These are phyloP conservation scores for Alternaria sp. DNA, from an alignment of 2,329 filamentous ascomycete genomes.

Conservation along the genomic window DNA sequence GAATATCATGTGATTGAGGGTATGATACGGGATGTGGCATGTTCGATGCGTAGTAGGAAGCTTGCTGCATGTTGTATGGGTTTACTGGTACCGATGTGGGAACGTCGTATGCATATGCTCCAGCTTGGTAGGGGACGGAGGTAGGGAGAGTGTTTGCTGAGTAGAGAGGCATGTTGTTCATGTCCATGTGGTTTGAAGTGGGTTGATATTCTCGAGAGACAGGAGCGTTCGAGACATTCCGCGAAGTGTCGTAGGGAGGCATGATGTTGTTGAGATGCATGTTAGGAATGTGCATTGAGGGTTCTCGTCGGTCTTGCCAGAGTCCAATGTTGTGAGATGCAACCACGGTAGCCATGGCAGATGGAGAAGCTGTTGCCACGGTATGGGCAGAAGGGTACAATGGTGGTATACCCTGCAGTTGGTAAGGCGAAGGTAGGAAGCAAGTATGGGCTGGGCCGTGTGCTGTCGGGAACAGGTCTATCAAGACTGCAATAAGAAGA, in stretches of 20 bases:
- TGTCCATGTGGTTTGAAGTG: slow-evolving; percentile 45
- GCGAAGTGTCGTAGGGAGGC: slow-evolving; percentile 42
- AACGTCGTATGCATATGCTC: slow-evolving; percentile 46
- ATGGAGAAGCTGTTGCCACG: slow-evolving; percentile 31
- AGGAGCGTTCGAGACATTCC: slow-evolving; percentile 34
- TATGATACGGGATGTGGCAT: slow-evolving; percentile 42
- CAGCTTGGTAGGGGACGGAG: slow-evolving; percentile 49
- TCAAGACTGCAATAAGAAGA: slow-evolving; percentile 29
- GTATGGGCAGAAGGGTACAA: slow-evolving; percentile 30
- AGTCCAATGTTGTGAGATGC: slow-evolving; percentile 46
- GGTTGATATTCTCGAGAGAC: slow-evolving; percentile 43
- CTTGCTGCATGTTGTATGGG: slow-evolving; percentile 49
- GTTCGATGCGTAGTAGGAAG: slow-evolving; percentile 39
- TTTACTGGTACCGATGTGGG: slow-evolving; percentile 41
- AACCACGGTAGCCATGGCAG: slow-evolving; percentile 50
- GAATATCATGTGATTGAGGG: slow-evolving; percentile 29
- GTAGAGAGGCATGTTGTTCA: slow-evolving; percentile 49
- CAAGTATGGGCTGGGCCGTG: slow-evolving; percentile 37
- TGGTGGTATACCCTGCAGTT: slow-evolving; percentile 25
- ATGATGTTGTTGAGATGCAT: slow-evolving; percentile 44
- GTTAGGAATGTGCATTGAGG: slow-evolving; percentile 40
- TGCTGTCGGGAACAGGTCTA: slow-evolving; percentile 32
- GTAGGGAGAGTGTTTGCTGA: slow-evolving; percentile 36
- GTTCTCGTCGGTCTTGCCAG: slow-evolving; percentile 48
- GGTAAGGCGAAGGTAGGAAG: slow-evolving; percentile 28